A percentile compares a stretch with the other conserved stretches of the same genome.
These are phyloP conservation scores for Leucaena leucocephala DNA, from an alignment of 306 rosid genomes.

Conservation along the genomic window DNA sequence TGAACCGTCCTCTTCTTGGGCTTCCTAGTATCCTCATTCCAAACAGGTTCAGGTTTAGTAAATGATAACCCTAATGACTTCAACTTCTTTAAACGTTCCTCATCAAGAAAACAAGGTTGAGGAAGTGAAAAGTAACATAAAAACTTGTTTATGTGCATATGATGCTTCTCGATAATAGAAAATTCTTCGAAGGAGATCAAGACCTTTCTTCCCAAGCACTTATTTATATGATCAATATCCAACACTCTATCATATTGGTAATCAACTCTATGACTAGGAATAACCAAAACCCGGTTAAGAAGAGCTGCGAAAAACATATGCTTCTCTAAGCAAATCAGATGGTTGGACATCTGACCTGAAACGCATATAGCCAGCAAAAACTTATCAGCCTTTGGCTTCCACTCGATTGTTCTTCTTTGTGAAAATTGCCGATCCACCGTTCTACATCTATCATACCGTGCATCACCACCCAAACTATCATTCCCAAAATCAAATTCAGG, in stretches of 20 bases:
- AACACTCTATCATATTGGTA: conserved; percentile 64
- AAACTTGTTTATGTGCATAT: conserved; percentile 60
- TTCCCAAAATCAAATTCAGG: conserved; percentile 37
- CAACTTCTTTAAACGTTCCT: conserved; percentile 65
- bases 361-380: conserved; percentile 68
- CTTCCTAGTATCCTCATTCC: conserved; percentile 68
- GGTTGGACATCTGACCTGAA: conserved; percentile 90
- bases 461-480: conserved; percentile 40
- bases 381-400: conserved; percentile 68
- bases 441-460: conserved; percentile 49
- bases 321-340: conserved; percentile 84
- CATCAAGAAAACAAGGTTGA: conserved; percentile 68
- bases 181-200: conserved; percentile 72
- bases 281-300: conserved; percentile 61
- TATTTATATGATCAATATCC: conserved; percentile 74
- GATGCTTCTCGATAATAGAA: conserved; percentile 52
- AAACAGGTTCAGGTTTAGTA: conserved; percentile 55
- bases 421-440: conserved; percentile 56
- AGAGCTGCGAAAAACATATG: conserved; percentile 87
- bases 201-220: conserved; percentile 65
- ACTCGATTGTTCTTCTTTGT: conserved; percentile 62
- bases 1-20: conserved; percentile 63
- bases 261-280: conserved; percentile 79
- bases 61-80: conserved; percentile 62
- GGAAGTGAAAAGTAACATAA: conserved; percentile 78